A percentile compares a stretch with the other conserved stretches of the same genome.
Evolutionary conservation across 768 basidiomycete species (phyloP).

Genomic region (Candolleomyces aberdarensis): DNA sequence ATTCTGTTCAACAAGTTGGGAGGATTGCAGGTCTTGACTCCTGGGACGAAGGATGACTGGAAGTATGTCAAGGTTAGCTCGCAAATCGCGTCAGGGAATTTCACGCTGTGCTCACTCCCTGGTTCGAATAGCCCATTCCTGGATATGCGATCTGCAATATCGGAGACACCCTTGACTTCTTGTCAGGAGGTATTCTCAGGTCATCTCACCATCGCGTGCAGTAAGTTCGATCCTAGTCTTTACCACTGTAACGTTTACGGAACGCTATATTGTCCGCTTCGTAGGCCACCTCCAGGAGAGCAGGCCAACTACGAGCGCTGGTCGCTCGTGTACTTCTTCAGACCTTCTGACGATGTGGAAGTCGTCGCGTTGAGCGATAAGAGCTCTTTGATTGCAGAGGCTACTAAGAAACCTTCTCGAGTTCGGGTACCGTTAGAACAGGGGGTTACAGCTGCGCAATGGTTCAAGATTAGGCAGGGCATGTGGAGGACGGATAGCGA

Average conservation of each 20-base stretch:
- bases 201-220: slow-evolving; percentile 66
- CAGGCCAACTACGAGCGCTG: no score
- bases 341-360: not conserved
- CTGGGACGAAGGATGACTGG: slow-evolving; percentile 58
- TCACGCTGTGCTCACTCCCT: no score
- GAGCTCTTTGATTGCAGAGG: not conserved
- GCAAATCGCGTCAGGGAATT: not conserved
- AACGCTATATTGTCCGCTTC: no score
- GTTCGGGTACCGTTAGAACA: not conserved
- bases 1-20: slow-evolving; percentile 70
- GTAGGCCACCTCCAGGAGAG: no score
- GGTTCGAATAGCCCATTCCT: slow-evolving; percentile 40
- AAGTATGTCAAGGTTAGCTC: slow-evolving; percentile 57
- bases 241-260: no score
- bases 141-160: slow-evolving; percentile 60
- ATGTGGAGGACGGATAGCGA: not conserved
- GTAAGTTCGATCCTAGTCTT: slow-evolving; percentile 25
- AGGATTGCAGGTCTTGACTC: slow-evolving; percentile 65
- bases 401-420: not conserved
- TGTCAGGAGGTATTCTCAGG: slow-evolving; percentile 61
- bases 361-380: not conserved
- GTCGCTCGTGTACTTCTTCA: no score
- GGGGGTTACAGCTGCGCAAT: not conserved
- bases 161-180: slow-evolving; percentile 58
- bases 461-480: not conserved